Conservation (phyloP, 495 filamentous ascomycete species). For the Aspergillus asperescens region DNA sequence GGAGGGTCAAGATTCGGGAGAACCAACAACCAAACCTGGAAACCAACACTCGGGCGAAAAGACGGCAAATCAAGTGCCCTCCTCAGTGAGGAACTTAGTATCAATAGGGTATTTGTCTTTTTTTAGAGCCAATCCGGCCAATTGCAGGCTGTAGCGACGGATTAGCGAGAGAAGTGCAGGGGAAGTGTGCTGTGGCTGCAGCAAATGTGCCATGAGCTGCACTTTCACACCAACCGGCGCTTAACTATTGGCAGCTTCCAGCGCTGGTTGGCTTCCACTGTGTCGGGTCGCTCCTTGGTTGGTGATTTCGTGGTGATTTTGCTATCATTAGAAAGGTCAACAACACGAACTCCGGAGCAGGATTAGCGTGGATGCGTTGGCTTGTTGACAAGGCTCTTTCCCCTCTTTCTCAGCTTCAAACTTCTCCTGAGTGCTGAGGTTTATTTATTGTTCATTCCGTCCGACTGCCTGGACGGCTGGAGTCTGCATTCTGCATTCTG, state of each 20-base stretch:
- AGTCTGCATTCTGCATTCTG: background rate
- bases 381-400: constrained; percentile 6
- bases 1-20: too few relatives aligned
- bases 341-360: constrained; percentile 2
- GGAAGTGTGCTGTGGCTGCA: constrained; percentile 23
- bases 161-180: background rate
- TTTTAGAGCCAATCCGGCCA: background rate
- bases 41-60: background rate
- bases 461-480: too few relatives aligned
- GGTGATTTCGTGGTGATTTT: constrained; percentile 13
- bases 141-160: background rate
- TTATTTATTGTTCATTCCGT: constrained; percentile 9
- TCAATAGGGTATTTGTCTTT: too few relatives aligned
- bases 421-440: background rate
- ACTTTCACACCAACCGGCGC: constrained; percentile 27
- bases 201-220: constrained; percentile 12
- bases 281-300: constrained; percentile 5
- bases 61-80: background rate
- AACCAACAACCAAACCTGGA: too few relatives aligned
- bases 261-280: constrained; percentile 17
- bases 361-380: background rate
- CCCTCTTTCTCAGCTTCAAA: constrained; percentile 13
- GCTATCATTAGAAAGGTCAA: constrained; percentile 21
- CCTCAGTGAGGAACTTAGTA: too few relatives aligned
- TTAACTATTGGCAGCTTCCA: constrained; percentile 19